A percentile compares a stretch with the other conserved stretches of the same genome.
Evolutionary conservation across 352 stramenopile species (phyloP).

Genomic region (Aphanomyces astaci): DNA sequence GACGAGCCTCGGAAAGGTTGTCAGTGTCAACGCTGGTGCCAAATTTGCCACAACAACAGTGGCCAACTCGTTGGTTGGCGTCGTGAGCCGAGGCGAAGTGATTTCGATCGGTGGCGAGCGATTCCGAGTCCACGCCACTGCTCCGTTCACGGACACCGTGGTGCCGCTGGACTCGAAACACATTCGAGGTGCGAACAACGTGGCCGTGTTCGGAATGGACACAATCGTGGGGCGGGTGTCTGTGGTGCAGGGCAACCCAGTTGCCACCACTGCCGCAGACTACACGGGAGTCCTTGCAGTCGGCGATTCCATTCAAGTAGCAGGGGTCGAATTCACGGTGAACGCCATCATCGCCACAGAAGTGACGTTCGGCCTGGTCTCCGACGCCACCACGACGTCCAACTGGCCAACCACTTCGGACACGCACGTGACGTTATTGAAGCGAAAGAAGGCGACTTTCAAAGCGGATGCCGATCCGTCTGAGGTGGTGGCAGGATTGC

Average conservation of each 20-base stretch:
- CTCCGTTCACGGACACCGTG: constrained; percentile 57
- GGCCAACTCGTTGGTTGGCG: constrained; percentile 43
- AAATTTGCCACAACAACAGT: constrained; percentile 34
- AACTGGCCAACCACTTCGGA: constrained; percentile 35
- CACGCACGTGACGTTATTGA: constrained; percentile 53
- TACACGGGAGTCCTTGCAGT: constrained; percentile 32
- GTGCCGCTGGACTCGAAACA: constrained; percentile 66
- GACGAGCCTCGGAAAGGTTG: constrained; percentile 28
- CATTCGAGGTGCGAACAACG: constrained; percentile 33
- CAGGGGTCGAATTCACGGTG: constrained; percentile 39
- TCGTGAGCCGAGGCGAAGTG: constrained; percentile 56
- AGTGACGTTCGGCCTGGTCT: constrained; percentile 36
- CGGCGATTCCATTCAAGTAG: constrained; percentile 55
- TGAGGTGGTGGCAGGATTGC: constrained; percentile 40
- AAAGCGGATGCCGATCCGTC: constrained; percentile 40
- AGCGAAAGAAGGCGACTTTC: constrained; percentile 57
- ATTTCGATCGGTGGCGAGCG: constrained; percentile 46
- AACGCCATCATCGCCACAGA: constrained; percentile 25
- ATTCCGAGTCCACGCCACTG: constrained; percentile 55
- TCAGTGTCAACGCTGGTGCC: constrained; percentile 40
- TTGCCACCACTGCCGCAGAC: constrained; percentile 39
- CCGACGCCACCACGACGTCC: constrained; percentile 11
- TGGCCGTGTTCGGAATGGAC: constrained; percentile 41
- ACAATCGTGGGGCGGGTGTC: constrained; percentile 58
- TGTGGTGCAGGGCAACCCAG: constrained; percentile 31